Evolutionary conservation across 148 eudicot genomes (phyloP).

Genomic region (Heliosperma pusillum): DNA sequence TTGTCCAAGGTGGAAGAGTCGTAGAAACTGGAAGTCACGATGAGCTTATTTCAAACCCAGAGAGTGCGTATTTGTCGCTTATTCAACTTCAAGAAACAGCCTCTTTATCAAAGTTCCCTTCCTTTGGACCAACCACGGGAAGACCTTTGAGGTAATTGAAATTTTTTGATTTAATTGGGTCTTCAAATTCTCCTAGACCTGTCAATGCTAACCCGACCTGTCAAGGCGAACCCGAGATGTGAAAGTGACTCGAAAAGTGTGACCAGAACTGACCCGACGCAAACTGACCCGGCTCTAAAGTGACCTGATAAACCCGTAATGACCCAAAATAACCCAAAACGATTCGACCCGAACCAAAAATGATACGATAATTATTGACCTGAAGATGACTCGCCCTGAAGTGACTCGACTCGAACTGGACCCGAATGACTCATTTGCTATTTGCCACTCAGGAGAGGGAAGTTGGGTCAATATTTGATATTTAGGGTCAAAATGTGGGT

Average conservation of each 20-base stretch:
- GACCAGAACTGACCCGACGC: too few relatives aligned
- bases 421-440: too few relatives aligned
- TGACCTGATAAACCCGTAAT: too few relatives aligned
- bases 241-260: too few relatives aligned
- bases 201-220: not conserved
- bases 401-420: too few relatives aligned
- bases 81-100: conserved; percentile 79
- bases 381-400: too few relatives aligned
- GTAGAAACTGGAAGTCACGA: conserved; percentile 96
- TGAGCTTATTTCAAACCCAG: conserved; percentile 66
- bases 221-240: too few relatives aligned
- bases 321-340: too few relatives aligned
- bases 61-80: conserved; percentile 71
- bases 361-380: too few relatives aligned
- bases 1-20: conserved; percentile 74
- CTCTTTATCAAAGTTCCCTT: conserved; percentile 41
- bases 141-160: conserved; percentile 57
- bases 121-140: conserved; percentile 46
- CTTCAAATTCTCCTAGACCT: not conserved
- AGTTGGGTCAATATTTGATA: not conserved
- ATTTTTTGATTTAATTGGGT: not conserved
- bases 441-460: too few relatives aligned
- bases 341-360: too few relatives aligned
- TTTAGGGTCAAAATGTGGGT: not conserved
- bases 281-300: too few relatives aligned